Evolutionary conservation across 2,329 filamentous ascomycete genomes (phyloP), one percentile per base, ranked within the genome.

Genomic region (Clathrospora elynae): DNA sequence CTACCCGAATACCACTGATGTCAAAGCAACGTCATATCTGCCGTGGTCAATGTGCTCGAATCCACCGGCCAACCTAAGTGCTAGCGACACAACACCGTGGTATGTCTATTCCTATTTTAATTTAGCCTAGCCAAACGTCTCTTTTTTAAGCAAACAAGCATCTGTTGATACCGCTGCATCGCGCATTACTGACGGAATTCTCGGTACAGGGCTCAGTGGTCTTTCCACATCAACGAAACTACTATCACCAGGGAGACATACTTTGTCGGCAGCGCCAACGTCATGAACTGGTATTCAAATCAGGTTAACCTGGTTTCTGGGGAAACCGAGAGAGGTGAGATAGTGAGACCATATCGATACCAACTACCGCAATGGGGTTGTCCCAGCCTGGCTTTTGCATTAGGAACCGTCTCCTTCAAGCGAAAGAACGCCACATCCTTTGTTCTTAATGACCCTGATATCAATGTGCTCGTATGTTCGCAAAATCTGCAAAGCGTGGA

Each of bases 1-100:
- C n/a, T n/a, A n/a, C n/a, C n/a, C 35, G 14, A 18, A 30, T 9
- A 10, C 6, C 26, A 29, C 6, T n/a, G 26, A 6, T 29, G 6
- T 29, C 9, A 9, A 6, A 29, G 26, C 26, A n/a, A 9, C 13
- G 6, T 6, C 26, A 13, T 29, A 38, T 19, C 16, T 38, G 4
- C 35, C 25, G 7, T 38, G 35, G 35, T 30, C 35, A 11, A 25
- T 38, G 13, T 38, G 35, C 16, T 38, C 35, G 6, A 38, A 23
- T 18, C 35, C 36, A 23, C 36, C 36, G 6, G 18, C 18, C n/a
- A 32, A 23, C 24, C 8, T 20, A 18, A 22, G n/a, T n/a, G n/a
- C 25, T 11, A 17, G 13, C 11, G 12, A 6, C 17, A 17, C 16
- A 12, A 14, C 25, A 9, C 25, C 35, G 6, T 30, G 14, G 34